Percentiles rank a stretch among this genome's conserved stretches.
Conservation (phyloP, 2,329 filamentous ascomycete species). For the Amesomyces nigricolor region DNA sequence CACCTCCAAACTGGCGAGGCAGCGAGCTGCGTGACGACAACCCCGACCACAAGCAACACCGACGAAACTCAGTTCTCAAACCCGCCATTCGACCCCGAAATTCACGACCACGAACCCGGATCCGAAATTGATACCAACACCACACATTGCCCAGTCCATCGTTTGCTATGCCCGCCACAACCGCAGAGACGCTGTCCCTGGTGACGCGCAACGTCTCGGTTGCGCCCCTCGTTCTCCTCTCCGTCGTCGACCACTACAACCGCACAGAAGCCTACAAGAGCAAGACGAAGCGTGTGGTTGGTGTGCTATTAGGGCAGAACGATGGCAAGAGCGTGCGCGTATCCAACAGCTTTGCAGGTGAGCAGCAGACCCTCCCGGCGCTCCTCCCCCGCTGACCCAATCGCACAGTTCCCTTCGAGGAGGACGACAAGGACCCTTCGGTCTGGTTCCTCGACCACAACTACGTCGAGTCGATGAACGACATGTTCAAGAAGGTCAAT, state of each 20-base stretch:
- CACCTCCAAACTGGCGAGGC: constrained; percentile 25
- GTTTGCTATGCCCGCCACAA: constrained; percentile 79
- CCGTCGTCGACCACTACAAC: constrained; percentile 97
- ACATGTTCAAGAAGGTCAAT: constrained; percentile 99
- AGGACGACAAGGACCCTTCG: constrained; percentile 96
- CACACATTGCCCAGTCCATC: neutral
- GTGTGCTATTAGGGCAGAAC: constrained; percentile 90
- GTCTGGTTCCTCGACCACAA: constrained; percentile 99
- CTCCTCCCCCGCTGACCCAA: constrained; percentile 12
- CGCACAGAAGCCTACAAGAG: constrained; percentile 84
- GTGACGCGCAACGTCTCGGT: constrained; percentile 94
- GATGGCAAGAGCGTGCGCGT: constrained; percentile 94
- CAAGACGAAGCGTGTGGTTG: constrained; percentile 78
- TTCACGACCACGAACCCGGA: neutral
- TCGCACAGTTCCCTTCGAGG: constrained; percentile 83
- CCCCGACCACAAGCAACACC: constrained; percentile 9
- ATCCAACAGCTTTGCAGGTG: constrained; percentile 98
- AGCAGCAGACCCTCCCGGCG: constrained; percentile 30
- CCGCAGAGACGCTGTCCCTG: constrained; percentile 91
- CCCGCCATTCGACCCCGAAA: constrained; percentile 3
- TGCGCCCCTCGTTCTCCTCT: constrained; percentile 94
- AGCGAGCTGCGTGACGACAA: constrained; percentile 28
- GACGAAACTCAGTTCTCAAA: constrained; percentile 8
- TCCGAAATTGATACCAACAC: neutral
- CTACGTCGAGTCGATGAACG: constrained; percentile 98